A percentile compares a stretch with the other conserved stretches of the same genome.
Conservation (phyloP, 345 rosid species). For the Melaleuca alternifolia region DNA sequence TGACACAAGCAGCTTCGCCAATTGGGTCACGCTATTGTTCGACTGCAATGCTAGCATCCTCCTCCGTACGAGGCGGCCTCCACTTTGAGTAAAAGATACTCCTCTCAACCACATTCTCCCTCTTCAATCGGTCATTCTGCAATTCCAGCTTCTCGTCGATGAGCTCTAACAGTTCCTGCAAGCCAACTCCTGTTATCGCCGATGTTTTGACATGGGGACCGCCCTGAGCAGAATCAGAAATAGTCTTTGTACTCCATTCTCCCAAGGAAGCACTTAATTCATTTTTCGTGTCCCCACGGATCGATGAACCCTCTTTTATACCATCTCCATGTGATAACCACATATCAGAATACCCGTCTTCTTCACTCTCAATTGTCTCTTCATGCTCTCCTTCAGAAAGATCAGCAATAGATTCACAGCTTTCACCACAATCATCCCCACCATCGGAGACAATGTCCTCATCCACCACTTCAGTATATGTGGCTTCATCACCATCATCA, state of each 20-base stretch:
- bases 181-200: constrained; percentile 61
- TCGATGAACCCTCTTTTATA: constrained; percentile 9
- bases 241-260: background rate
- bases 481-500: constrained; percentile 1
- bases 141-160: constrained; percentile 46
- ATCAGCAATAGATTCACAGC: background rate
- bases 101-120: constrained; percentile 22
- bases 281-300: constrained; percentile 1
- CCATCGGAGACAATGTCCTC: background rate
- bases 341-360: constrained; percentile 3
- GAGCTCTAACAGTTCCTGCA: constrained; percentile 55
- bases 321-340: constrained; percentile 8
- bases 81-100: constrained; percentile 41
- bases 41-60: constrained; percentile 10
- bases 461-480: constrained; percentile 4
- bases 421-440: background rate
- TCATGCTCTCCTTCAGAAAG: background rate
- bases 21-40: background rate
- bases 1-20: background rate
- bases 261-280: constrained; percentile 7
- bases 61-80: constrained; percentile 55
- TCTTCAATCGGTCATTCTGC: constrained; percentile 25
- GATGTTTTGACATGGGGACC: constrained; percentile 60
- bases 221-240: constrained; percentile 4
- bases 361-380: background rate